Evolutionary conservation across 495 filamentous ascomycete species (phyloP), one percentile per base, ranked within the genome.

Genomic region (Neurospora sp.): DNA sequence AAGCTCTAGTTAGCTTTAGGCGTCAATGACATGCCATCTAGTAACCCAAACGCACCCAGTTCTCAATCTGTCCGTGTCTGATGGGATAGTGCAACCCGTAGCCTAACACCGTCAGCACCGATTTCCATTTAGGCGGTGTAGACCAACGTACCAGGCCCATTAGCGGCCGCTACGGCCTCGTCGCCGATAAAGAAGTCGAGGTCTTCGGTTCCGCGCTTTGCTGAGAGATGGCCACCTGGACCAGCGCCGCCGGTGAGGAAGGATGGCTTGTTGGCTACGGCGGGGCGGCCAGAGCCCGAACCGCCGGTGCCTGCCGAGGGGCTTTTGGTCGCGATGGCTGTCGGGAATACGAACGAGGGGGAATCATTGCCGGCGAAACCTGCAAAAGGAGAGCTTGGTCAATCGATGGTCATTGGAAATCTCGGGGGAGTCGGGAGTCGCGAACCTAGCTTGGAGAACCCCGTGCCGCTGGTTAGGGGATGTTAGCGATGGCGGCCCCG

Each of bases 361-460:
- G 96, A 97, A 81, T 99, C 96, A 84, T 99, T 99, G 85, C 96
- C 96, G 82, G 96, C 96, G 84, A 99, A 99, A 82, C 96, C 96
- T 98, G 78, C 73, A 40, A 46, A 73, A 14, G 74, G 60, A 74
- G 72, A 35, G 20, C 49, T 31, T 62, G 35, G 73, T 77, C 35
- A 77, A 62, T 74, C 38, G 35, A 37, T 41, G 39, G 31, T 35
- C 37, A 38, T 70, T 31, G 16, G 42, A 11, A 5, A 18, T 27
- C 54, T 9, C 54, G 71, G 41, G 41, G 39, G 20, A 44, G 37
- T 66, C 31, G 69, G 35, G 35, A 20, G 74, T 60, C 46, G 73
- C 88, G 77, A 84, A 97, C 95, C 95, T 84, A 99, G 91, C 86
- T 99, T 99, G 46, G 96, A 97, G 83, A 95, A 99, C 74, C 96